These are phyloP conservation scores for Fusarium incarnatum DNA, from an alignment of 2,329 filamentous ascomycete genomes.

Conservation along the genomic window DNA sequence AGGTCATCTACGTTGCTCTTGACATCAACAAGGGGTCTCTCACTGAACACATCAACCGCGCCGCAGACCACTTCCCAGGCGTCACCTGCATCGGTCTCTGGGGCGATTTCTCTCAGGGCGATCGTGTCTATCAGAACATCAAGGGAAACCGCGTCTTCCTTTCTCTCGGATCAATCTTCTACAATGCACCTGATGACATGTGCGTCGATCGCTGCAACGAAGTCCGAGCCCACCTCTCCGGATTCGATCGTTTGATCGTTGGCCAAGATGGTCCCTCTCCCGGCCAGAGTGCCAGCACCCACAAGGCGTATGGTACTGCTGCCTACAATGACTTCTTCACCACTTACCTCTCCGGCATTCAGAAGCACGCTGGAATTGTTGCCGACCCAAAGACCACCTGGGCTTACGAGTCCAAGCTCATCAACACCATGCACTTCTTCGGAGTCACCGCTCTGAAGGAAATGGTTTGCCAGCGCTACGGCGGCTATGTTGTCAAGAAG, in stretches of 20 bases:
- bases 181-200: slow-evolving; percentile 34
- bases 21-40: slow-evolving; percentile 31
- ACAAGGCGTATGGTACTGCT: slow-evolving; percentile 24
- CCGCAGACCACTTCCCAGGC: slow-evolving; percentile 18
- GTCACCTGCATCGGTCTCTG: slow-evolving; percentile 32
- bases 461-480: slow-evolving; percentile 27
- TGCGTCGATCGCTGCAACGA: slow-evolving; percentile 26
- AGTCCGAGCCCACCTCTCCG: slow-evolving; percentile 15
- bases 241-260: slow-evolving; percentile 18
- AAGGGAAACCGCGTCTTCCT: slow-evolving; percentile 24
- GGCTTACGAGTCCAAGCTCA: slow-evolving; percentile 14
- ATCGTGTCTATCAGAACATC: slow-evolving; percentile 24
- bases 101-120: slow-evolving; percentile 39
- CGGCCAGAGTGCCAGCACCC: neutral
- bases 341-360: slow-evolving; percentile 12
- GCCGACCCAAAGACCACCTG: slow-evolving; percentile 8
- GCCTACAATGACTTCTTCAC: slow-evolving; percentile 32
- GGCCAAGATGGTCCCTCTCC: slow-evolving; percentile 33
- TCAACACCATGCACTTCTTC: slow-evolving; percentile 35
- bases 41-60: slow-evolving; percentile 10
- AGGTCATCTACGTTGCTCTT: slow-evolving; percentile 30
- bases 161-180: slow-evolving; percentile 34
- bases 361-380: slow-evolving; percentile 19
- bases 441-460: slow-evolving; percentile 18
- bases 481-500: neutral